Base-by-base conservation (phyloP, 352 stramenopile species). In the Saprolegnia parasitica region DNA sequence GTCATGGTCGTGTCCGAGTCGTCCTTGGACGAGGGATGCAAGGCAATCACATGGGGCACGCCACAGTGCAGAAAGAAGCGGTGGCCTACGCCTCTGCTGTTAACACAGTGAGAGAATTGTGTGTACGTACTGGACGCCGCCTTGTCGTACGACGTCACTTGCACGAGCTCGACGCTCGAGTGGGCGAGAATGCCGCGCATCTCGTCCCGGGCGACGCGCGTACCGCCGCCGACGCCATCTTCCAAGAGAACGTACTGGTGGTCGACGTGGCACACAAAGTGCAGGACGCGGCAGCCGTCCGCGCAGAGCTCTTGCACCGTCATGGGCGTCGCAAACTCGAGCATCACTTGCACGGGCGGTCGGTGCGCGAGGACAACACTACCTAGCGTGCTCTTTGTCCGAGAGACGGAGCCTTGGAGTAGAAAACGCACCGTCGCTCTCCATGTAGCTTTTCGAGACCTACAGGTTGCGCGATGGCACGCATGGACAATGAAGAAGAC, bases 241-340 rank as follows among this genome's bases (percentile, higher is more conserved):
- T 70, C 63, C 24, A 70, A 39, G 21, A 70, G 24, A 13, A 70
- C 20, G 11, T 26, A 9, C 4, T 40, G 9, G 21, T n/a, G 13
- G 35, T 35, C 50, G n/a, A 52, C 63, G 11, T 52, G 20, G 21
- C 46, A 60, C 9, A 52, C 63, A 10, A 70, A 29, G 29, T 70
- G 63, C 20, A 70, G 20, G 0, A 70, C 11, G n/a, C 37, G 63
- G 42, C 63, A 70, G 8, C 63, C 63, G 37, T 70, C 63, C n/a
- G 24, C 35, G 46, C 54, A 52, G 20, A 70, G 42, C 10, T 70
- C 63, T 21, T 11, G 16, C 1, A 70, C 23, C 0, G 32, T 52
- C 10, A 18, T 46, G 16, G n/a, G 45, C 23, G 63, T 49, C 32
- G 63, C 63, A 61, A 70, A 70, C 32, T 70, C 63, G 2, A 70